Evolutionary conservation across 495 filamentous ascomycete genomes (phyloP).

Genomic region (Recurvomyces mirabilis): DNA sequence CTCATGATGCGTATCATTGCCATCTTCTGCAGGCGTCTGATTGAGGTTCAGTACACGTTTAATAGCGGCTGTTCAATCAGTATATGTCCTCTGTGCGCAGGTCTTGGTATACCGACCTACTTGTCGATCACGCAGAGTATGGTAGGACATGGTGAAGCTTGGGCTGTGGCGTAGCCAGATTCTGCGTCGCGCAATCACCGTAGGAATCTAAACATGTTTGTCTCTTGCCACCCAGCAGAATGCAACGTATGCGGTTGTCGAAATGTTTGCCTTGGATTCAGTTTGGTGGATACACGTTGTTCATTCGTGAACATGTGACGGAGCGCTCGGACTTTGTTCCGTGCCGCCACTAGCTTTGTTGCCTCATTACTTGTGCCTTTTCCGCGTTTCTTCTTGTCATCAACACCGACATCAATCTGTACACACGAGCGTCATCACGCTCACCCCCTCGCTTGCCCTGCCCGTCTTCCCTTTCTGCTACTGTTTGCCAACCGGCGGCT

Average conservation of each 20-base stretch:
- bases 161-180: constrained; percentile 12
- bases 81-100: constrained; percentile 9
- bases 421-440: neutral
- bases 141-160: constrained; percentile 53
- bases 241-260: too few species aligned
- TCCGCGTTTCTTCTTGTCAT: neutral
- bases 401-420: constrained; percentile 2
- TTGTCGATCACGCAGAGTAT: constrained; percentile 89
- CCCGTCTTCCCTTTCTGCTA: neutral
- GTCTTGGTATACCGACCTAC: constrained; percentile 55
- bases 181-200: neutral
- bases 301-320: too few species aligned
- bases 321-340: too few species aligned
- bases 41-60: constrained; percentile 96
- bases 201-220: too few species aligned
- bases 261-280: too few species aligned
- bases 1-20: constrained; percentile 45
- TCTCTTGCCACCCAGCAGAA: too few species aligned
- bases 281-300: too few species aligned
- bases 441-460: neutral
- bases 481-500: neutral
- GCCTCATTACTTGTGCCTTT: neutral
- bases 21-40: constrained; percentile 49
- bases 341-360: too few species aligned
- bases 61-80: constrained; percentile 59